These are phyloP conservation scores for Diplocarpon rosae DNA, from an alignment of 2,329 filamentous ascomycete genomes.

Conservation along the genomic window DNA sequence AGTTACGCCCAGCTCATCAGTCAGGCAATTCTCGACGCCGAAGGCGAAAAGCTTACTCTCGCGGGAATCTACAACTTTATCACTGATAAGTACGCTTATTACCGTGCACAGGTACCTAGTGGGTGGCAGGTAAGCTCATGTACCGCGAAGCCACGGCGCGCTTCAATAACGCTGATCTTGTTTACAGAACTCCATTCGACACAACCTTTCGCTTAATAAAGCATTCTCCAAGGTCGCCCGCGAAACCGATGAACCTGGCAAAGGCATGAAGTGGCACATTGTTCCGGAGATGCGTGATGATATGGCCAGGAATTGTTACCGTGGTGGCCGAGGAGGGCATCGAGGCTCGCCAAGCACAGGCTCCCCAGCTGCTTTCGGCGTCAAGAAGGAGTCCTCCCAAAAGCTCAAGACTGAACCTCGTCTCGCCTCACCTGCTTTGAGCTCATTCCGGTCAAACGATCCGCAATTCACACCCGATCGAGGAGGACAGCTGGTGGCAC, in stretches of 20 bases:
- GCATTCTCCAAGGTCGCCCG: slow-evolving; percentile 88
- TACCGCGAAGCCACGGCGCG: background rate
- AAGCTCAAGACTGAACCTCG: slow-evolving; percentile 46
- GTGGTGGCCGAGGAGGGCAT: slow-evolving; percentile 51
- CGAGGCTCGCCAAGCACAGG: slow-evolving; percentile 50
- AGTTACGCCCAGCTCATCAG: slow-evolving; percentile 97
- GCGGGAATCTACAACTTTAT: slow-evolving; percentile 93
- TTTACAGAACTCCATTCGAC: slow-evolving; percentile 78
- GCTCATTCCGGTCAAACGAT: slow-evolving; percentile 34
- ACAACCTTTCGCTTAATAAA: slow-evolving; percentile 92
- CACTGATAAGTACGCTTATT: slow-evolving; percentile 84
- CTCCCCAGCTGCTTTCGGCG: slow-evolving; percentile 36
- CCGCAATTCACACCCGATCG: slow-evolving; percentile 48
- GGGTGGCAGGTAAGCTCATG: slow-evolving; percentile 73
- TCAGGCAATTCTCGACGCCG: slow-evolving; percentile 81
- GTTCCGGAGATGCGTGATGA: slow-evolving; percentile 74
- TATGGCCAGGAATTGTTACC: slow-evolving; percentile 51
- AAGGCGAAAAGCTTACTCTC: slow-evolving; percentile 80
- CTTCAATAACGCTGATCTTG: background rate
- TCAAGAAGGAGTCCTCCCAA: slow-evolving; percentile 36
- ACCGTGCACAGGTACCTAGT: slow-evolving; percentile 59
- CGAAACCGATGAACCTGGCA: slow-evolving; percentile 88
- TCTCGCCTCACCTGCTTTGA: slow-evolving; percentile 43
- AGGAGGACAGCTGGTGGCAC: slow-evolving; percentile 28
- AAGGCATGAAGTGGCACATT: slow-evolving; percentile 99